These are phyloP conservation scores for Lactifluus volemus DNA, from an alignment of 768 basidiomycete species.

Conservation along the genomic window DNA sequence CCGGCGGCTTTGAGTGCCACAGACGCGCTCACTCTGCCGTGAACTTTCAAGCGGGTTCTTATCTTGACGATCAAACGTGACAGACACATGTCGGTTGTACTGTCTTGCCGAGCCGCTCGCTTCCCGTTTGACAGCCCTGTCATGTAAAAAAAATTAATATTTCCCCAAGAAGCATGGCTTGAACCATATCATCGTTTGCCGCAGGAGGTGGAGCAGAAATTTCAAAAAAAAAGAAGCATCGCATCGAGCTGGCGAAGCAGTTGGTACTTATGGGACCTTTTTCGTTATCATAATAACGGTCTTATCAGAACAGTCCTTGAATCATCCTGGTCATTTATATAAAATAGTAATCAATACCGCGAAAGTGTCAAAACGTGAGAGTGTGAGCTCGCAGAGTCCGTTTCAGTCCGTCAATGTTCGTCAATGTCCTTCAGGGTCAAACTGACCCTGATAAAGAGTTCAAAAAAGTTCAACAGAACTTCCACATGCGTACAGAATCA, in stretches of 20 bases:
- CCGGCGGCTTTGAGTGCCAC: too few relatives aligned
- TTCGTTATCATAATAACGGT: background rate
- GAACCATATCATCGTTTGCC: background rate
- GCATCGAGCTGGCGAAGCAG: background rate
- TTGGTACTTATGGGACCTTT: background rate
- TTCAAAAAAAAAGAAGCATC: background rate
- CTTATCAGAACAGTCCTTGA: background rate
- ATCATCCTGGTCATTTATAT: background rate
- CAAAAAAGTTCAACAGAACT: constrained; percentile 18
- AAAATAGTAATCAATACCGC: background rate
- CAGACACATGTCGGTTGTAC: background rate
- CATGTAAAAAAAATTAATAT: background rate
- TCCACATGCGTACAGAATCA: constrained; percentile 32
- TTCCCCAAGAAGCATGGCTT: background rate
- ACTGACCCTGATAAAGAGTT: background rate
- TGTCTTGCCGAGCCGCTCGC: too few relatives aligned
- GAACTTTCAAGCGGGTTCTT: too few relatives aligned
- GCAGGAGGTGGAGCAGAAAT: background rate
- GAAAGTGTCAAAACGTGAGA: background rate
- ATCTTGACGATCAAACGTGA: background rate
- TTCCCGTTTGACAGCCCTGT: too few relatives aligned
- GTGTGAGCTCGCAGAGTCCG: background rate
- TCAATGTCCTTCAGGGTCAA: background rate
- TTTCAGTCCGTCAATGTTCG: background rate
- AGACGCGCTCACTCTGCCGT: too few relatives aligned